phyloP scores from a whole-genome alignment of 768 basidiomycete genomes.

The Pulveroboletus sp. region DNA sequence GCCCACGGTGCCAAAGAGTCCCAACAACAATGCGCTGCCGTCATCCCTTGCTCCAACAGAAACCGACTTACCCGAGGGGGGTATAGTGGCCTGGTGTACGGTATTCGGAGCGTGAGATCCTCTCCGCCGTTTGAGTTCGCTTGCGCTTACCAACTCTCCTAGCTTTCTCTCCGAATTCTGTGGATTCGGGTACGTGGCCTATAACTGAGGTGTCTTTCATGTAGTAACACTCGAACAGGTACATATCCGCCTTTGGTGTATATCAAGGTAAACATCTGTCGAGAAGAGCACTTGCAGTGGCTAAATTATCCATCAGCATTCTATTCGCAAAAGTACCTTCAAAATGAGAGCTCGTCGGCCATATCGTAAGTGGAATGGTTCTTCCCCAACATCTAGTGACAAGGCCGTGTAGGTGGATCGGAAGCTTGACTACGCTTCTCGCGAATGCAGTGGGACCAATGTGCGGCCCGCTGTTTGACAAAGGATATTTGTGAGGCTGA shows the following conservation, averaged over 20 bases:
- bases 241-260: constrained; percentile 24
- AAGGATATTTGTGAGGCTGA: constrained; percentile 26
- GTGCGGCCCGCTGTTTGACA: constrained; percentile 25
- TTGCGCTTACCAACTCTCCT: neutral
- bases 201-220: neutral
- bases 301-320: constrained; percentile 12
- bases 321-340: constrained; percentile 19
- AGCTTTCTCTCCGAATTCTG: constrained; percentile 28
- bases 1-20: neutral
- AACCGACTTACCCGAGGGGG: constrained; percentile 12
- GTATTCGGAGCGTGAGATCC: constrained; percentile 23
- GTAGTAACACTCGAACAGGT: constrained; percentile 6
- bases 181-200: constrained; percentile 20
- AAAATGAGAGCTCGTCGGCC: constrained; percentile 20
- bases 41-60: neutral
- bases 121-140: neutral
- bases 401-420: constrained; percentile 22
- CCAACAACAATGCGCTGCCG: neutral
- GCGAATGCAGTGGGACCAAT: constrained; percentile 17
- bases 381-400: neutral
- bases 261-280: constrained; percentile 21
- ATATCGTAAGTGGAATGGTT: constrained; percentile 16
- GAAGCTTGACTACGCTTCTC: constrained; percentile 18
- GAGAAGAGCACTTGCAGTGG: neutral
- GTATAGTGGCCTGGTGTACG: constrained; percentile 26